phyloP scores from a whole-genome alignment of 768 basidiomycete genomes.

The Russula dissimulans region DNA sequence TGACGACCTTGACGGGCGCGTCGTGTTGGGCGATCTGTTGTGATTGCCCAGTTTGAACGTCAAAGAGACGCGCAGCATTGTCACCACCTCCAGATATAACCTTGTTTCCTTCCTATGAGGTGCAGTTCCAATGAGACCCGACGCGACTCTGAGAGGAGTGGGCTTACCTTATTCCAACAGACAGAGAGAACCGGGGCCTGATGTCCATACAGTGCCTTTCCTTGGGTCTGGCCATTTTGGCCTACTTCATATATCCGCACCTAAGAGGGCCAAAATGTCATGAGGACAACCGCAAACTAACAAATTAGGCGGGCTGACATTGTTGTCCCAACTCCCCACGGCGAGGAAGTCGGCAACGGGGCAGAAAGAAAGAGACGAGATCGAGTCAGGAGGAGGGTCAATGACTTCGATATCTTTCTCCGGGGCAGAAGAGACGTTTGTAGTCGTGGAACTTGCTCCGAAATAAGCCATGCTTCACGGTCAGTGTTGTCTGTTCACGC shows the following conservation, averaged over 20 bases:
- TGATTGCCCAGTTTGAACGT: conserved; percentile 72
- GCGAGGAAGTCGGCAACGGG: conserved; percentile 83
- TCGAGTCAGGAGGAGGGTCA: conserved; percentile 79
- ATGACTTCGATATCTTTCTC: conserved; percentile 77
- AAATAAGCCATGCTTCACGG: conserved; percentile 36
- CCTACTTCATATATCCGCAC: conserved; percentile 91
- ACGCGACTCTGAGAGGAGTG: background rate
- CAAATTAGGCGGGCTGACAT: conserved; percentile 39
- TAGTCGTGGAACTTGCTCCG: conserved; percentile 23
- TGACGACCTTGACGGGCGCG: conserved; percentile 74
- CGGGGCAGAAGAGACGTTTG: conserved; percentile 31
- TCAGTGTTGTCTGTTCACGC: background rate
- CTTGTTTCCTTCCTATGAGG: conserved; percentile 73
- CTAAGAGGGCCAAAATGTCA: conserved; percentile 29
- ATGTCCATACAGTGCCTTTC: conserved; percentile 85
- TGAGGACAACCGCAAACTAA: background rate
- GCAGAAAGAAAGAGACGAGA: conserved; percentile 79
- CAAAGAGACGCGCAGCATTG: conserved; percentile 91
- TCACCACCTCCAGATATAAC: conserved; percentile 90
- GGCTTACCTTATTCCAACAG: conserved; percentile 81
- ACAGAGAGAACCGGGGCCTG: conserved; percentile 84
- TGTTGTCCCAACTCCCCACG: conserved; percentile 91
- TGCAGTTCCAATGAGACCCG: conserved; percentile 2
- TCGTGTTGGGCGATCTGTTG: conserved; percentile 87
- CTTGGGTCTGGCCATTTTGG: conserved; percentile 67